These are phyloP conservation scores for Lippia alba DNA, from an alignment of 305 asterid genomes.

Conservation along the genomic window DNA sequence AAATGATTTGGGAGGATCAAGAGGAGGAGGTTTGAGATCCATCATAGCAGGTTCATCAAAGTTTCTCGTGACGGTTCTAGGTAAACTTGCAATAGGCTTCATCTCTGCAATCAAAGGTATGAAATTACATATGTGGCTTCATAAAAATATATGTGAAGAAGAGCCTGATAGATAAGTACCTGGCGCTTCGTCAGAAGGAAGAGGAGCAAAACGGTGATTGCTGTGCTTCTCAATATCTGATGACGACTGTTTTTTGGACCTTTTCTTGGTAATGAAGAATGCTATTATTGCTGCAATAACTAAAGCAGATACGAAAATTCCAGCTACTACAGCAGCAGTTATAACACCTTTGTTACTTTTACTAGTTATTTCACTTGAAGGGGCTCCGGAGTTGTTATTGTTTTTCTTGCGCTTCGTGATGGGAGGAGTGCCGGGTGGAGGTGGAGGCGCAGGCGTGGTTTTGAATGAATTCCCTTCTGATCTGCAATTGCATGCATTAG, in stretches of 20 bases:
- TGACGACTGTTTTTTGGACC: conserved; percentile 53
- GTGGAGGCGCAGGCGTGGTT: conserved; percentile 76
- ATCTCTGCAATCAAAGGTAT: conserved; percentile 42
- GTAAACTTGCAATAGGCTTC: conserved; percentile 51
- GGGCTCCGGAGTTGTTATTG: conserved; percentile 39
- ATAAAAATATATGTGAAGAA: not conserved
- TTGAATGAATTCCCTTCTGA: conserved; percentile 62
- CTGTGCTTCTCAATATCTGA: conserved; percentile 62
- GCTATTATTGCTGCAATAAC: conserved; percentile 64
- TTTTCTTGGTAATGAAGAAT: conserved; percentile 59
- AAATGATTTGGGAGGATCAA: conserved; percentile 58
- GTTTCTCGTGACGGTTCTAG: conserved; percentile 42
- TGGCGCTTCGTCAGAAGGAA: conserved; percentile 52
- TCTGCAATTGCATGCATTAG: conserved; percentile 41
- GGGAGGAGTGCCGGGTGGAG: conserved; percentile 82
- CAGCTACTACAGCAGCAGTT: conserved; percentile 70
- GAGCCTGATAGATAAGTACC: conserved; percentile 42
- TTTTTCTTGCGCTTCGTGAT: conserved; percentile 37
- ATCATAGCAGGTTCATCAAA: conserved; percentile 56
- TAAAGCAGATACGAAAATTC: conserved; percentile 64
- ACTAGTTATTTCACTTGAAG: conserved; percentile 35
- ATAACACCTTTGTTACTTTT: conserved; percentile 40
- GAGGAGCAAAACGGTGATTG: conserved; percentile 59
- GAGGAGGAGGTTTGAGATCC: conserved; percentile 67
- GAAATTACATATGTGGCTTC: not conserved